phyloP scores from a whole-genome alignment of 192 early-diverging fungal genomes.

The Haplosporangium gracile region DNA sequence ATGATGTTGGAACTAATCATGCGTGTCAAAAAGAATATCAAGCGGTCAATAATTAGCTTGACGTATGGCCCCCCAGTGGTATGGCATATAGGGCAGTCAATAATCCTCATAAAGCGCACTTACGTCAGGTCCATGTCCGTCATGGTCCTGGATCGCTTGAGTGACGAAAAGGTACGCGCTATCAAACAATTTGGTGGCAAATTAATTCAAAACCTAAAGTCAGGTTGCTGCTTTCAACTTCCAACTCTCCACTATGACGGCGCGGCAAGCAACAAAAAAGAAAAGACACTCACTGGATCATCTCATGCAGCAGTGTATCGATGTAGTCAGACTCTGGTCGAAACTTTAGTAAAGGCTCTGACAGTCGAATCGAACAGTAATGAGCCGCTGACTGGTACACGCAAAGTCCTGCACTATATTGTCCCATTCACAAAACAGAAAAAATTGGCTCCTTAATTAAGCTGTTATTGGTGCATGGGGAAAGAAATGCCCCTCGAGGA shows the following conservation, averaged over 20 bases:
- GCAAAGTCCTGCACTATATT: conserved; percentile 69
- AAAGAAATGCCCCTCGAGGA: neutral
- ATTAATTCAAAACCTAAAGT: neutral
- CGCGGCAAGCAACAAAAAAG: neutral
- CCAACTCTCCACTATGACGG: neutral
- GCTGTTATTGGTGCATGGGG: neutral
- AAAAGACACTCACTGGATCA: conserved; percentile 67
- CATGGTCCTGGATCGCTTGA: conserved; percentile 62
- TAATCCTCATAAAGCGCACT: neutral
- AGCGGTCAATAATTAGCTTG: neutral
- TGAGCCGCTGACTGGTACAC: conserved; percentile 56
- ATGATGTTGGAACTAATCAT: conserved; percentile 59
- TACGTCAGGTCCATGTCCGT: conserved; percentile 71
- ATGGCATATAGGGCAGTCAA: neutral
- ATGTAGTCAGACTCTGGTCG: conserved; percentile 70
- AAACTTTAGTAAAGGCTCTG: conserved; percentile 77
- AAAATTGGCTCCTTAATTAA: neutral
- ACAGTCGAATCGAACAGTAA: conserved; percentile 67
- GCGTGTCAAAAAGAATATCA: neutral
- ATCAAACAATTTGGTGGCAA: neutral
- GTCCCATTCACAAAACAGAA: neutral
- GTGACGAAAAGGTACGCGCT: conserved; percentile 75
- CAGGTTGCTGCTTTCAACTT: neutral
- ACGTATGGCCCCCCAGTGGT: too few species aligned
- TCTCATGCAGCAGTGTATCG: conserved; percentile 77